A percentile compares a stretch with the other conserved stretches of the same genome.
Evolutionary conservation across 176 grass and related monocot species (phyloP).

Genomic region (Themeda triandra): DNA sequence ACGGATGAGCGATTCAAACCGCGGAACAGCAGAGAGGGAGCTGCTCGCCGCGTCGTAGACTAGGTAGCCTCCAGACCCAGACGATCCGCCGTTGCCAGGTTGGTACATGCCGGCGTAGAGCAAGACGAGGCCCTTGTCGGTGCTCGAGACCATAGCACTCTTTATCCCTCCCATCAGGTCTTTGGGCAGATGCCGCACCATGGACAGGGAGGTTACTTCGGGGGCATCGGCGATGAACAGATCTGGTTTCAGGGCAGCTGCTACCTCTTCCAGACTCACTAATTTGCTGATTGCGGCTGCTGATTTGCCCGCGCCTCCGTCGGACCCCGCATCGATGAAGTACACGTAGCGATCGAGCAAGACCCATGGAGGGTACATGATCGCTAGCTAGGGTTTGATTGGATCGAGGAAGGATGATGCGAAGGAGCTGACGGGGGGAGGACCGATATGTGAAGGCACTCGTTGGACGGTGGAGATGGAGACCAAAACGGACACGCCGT

Average conservation of each 20-base stretch:
- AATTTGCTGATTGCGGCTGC: background rate
- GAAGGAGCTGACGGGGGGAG: no score
- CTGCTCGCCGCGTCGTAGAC: background rate
- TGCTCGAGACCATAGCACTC: background rate
- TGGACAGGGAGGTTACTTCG: background rate
- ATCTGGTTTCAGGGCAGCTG: background rate
- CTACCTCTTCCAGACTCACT: background rate
- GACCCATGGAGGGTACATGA: background rate
- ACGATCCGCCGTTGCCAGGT: background rate
- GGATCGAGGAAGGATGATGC: no score
- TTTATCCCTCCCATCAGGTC: accelerated
- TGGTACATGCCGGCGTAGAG: background rate
- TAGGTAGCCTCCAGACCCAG: background rate
- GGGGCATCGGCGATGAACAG: background rate
- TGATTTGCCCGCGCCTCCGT: background rate
- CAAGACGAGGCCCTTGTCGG: slow-evolving; percentile 16
- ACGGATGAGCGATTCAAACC: background rate
- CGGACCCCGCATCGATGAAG: background rate
- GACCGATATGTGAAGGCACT: no score
- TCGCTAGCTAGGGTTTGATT: no score
- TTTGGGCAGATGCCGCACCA: background rate
- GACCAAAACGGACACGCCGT: no score
- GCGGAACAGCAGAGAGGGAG: background rate
- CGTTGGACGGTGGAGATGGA: no score
- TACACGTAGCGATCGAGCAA: background rate